Conservation (phyloP, 257 asterid genomes). For the Eustoma russellianum region DNA sequence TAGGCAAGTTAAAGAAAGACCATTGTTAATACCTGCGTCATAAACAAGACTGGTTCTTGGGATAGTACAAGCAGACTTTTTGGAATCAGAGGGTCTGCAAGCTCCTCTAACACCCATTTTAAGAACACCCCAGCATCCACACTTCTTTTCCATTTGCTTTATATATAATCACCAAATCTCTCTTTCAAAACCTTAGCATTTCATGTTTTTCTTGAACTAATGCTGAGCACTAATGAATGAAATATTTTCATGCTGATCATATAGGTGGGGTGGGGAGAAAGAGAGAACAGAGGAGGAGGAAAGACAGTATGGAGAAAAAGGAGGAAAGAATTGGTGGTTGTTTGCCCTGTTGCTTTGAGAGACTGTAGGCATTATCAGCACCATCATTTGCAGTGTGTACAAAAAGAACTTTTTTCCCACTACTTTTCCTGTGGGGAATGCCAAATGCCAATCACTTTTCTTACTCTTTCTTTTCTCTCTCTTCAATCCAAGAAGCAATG, state of each 20-base stretch:
- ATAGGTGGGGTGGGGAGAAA: constrained; percentile 20
- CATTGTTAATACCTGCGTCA: constrained; percentile 56
- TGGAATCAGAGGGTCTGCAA: constrained; percentile 46
- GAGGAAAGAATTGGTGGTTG: constrained; percentile 22
- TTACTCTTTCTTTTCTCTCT: constrained; percentile 7
- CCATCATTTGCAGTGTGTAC: constrained; percentile 72
- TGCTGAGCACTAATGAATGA: no score
- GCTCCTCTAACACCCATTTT: constrained; percentile 44
- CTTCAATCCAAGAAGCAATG: neutral
- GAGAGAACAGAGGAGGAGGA: constrained; percentile 7
- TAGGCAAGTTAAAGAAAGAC: constrained; percentile 2
- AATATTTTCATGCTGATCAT: constrained; percentile 11
- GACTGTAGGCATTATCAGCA: constrained; percentile 46
- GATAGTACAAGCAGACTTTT: constrained; percentile 38
- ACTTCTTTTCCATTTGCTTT: constrained; percentile 39
- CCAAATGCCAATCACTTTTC: constrained; percentile 19
- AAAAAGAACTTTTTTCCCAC: constrained; percentile 60
- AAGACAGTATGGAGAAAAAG: constrained; percentile 11
- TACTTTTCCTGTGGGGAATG: constrained; percentile 40
- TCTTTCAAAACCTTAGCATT: constrained; percentile 13
- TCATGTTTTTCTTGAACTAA: constrained; percentile 9
- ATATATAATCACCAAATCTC: neutral
- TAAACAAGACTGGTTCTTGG: constrained; percentile 82
- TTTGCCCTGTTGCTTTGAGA: constrained; percentile 30
- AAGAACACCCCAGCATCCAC: constrained; percentile 83